These are phyloP conservation scores for Candida germanica DNA, from an alignment of 805 yeast species.

Conservation along the genomic window DNA sequence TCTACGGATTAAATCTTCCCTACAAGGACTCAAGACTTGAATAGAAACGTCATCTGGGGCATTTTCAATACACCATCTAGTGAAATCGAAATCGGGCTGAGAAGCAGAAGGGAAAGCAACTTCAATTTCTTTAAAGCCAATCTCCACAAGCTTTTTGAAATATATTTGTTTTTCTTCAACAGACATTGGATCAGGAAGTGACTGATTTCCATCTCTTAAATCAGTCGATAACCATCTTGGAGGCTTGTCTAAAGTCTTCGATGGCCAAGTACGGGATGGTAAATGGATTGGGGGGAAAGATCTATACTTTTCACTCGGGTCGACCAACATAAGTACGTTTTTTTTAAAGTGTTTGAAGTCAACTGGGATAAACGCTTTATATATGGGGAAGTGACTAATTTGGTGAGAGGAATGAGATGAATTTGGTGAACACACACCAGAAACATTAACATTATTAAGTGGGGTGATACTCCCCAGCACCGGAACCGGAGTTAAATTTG, in stretches of 20 bases:
- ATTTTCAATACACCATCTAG: conserved; percentile 66
- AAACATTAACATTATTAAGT: too few species aligned
- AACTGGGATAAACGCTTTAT: neutral
- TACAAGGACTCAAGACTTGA: conserved; percentile 74
- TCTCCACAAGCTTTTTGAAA: conserved; percentile 62
- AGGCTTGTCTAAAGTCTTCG: conserved; percentile 51
- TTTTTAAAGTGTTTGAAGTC: neutral
- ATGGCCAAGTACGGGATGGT: conserved; percentile 71
- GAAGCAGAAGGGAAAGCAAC: conserved; percentile 82
- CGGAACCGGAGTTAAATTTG: too few species aligned
- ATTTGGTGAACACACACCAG: too few species aligned
- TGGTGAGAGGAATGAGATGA: neutral
- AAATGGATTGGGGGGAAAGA: conserved; percentile 54
- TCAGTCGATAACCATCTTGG: conserved; percentile 87
- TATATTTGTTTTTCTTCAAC: conserved; percentile 71
- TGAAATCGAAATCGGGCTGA: conserved; percentile 77
- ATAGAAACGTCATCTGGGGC: conserved; percentile 76
- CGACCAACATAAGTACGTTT: conserved; percentile 44
- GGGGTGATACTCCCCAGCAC: too few species aligned
- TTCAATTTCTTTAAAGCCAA: conserved; percentile 82
- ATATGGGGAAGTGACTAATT: conserved; percentile 1
- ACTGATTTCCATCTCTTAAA: conserved; percentile 80
- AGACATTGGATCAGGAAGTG: conserved; percentile 85
- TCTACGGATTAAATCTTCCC: conserved; percentile 67
- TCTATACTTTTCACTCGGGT: conserved; percentile 63